phyloP scores from a whole-genome alignment of 768 basidiomycete genomes.

The Trametes meyenii region DNA sequence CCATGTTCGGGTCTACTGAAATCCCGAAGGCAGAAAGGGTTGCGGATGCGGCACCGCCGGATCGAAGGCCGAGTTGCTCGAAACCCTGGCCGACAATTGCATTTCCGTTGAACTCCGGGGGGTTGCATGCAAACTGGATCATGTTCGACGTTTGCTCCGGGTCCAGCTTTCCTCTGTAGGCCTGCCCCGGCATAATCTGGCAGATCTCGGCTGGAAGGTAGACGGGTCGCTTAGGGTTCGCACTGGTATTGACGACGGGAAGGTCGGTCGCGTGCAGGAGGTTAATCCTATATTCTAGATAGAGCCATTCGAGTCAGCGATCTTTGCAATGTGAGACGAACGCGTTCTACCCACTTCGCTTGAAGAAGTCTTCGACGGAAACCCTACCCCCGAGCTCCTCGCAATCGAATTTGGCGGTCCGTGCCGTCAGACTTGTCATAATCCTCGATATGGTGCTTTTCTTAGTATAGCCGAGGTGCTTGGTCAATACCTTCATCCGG shows the following conservation, averaged over 20 bases:
- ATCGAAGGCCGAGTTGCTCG: slow-evolving; percentile 52
- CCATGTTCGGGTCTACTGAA: slow-evolving; percentile 58
- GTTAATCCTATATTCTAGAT: slow-evolving; percentile 58
- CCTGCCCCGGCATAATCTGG: slow-evolving; percentile 58
- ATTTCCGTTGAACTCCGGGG: slow-evolving; percentile 59
- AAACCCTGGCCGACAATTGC: slow-evolving; percentile 64
- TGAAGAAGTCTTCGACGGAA: slow-evolving; percentile 67
- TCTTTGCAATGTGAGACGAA: not conserved
- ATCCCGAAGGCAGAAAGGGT: slow-evolving; percentile 62
- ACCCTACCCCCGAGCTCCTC: slow-evolving; percentile 58
- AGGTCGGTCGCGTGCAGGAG: slow-evolving; percentile 44
- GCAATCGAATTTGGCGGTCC: slow-evolving; percentile 50
- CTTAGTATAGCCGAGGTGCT: slow-evolving; percentile 54
- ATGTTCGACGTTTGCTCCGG: slow-evolving; percentile 68
- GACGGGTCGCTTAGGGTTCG: slow-evolving; percentile 29
- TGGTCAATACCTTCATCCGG: slow-evolving; percentile 59
- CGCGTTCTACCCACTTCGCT: slow-evolving; percentile 49
- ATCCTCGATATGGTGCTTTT: slow-evolving; percentile 46
- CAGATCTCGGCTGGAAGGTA: slow-evolving; percentile 74
- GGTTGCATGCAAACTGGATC: slow-evolving; percentile 70
- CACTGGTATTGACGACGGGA: slow-evolving; percentile 41
- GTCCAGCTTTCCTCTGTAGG: slow-evolving; percentile 62
- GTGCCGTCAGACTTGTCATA: slow-evolving; percentile 24
- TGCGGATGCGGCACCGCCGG: slow-evolving; percentile 33
- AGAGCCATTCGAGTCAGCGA: not conserved